Conservation (phyloP, 495 filamentous ascomycete genomes). For the Geoglossum glabrum region DNA sequence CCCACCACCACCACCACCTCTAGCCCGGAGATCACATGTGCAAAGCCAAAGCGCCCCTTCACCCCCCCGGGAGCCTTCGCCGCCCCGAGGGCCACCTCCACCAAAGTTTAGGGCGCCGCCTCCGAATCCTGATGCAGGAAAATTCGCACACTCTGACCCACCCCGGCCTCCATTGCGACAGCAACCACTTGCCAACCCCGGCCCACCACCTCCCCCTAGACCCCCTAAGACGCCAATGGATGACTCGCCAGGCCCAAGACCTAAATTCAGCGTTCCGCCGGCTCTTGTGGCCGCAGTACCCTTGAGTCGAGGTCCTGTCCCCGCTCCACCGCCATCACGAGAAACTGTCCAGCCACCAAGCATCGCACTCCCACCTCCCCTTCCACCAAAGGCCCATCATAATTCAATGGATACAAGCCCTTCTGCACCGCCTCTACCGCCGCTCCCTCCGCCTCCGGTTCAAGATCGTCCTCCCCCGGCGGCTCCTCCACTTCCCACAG, state of each 20-base stretch:
- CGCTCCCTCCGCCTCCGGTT: slow-evolving; percentile 12
- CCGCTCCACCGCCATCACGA: slow-evolving; percentile 21
- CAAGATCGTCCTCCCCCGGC: slow-evolving; percentile 20
- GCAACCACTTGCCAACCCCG: slow-evolving; percentile 38
- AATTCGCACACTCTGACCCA: slow-evolving; percentile 39
- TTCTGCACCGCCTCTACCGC: slow-evolving; percentile 39
- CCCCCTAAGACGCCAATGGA: slow-evolving; percentile 76
- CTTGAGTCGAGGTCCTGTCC: slow-evolving; percentile 40
- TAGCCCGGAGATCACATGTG: slow-evolving; percentile 40
- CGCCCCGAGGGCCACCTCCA: slow-evolving; percentile 30
- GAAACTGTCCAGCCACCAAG: slow-evolving; percentile 20
- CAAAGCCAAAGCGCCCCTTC: slow-evolving; percentile 25
- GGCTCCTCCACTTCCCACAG: slow-evolving; percentile 27
- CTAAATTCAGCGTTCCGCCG: slow-evolving; percentile 63
- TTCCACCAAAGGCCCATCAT: slow-evolving; percentile 50
- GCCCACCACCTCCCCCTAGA: slow-evolving; percentile 66
- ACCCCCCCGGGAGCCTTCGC: slow-evolving; percentile 30
- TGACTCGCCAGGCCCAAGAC: slow-evolving; percentile 28
- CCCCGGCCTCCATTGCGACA: slow-evolving; percentile 29
- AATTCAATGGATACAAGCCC: slow-evolving; percentile 15
- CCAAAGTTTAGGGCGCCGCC: slow-evolving; percentile 60
- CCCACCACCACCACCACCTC: slow-evolving; percentile 68
- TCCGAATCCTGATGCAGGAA: slow-evolving; percentile 69
- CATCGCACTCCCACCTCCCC: slow-evolving; percentile 34
- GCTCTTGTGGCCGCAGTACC: slow-evolving; percentile 48